These are phyloP conservation scores for Saccharomyces hybrid DNA, from an alignment of 1,139 yeast genomes.

Conservation along the genomic window DNA sequence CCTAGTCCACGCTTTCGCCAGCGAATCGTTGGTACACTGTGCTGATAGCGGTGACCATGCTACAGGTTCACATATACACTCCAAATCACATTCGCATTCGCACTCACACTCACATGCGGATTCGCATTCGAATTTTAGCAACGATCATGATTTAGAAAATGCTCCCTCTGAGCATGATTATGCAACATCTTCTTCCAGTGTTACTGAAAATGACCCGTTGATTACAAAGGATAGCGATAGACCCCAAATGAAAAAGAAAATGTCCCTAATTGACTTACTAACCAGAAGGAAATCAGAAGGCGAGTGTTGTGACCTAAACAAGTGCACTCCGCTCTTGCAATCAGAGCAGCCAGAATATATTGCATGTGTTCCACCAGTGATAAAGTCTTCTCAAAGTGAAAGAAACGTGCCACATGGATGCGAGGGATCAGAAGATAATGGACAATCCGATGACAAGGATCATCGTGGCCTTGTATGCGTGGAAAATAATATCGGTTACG, in stretches of 20 bases:
- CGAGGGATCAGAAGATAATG: background rate
- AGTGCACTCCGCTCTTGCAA: slow-evolving; percentile 6
- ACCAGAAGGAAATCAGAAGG: slow-evolving; percentile 5
- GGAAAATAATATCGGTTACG: slow-evolving; percentile 32
- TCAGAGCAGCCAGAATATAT: background rate
- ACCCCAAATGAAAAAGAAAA: background rate
- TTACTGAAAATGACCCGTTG: background rate
- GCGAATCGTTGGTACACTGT: slow-evolving; percentile 82
- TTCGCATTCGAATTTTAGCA: slow-evolving; percentile 12
- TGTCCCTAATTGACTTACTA: slow-evolving; percentile 6
- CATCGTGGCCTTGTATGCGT: slow-evolving; percentile 23
- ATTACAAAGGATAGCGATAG: background rate
- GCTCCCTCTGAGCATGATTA: background rate
- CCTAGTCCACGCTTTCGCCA: slow-evolving; percentile 62
- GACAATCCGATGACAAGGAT: background rate
- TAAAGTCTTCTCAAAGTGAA: background rate
- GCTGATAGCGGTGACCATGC: slow-evolving; percentile 44
- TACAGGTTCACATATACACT: slow-evolving; percentile 1
- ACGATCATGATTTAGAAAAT: slow-evolving; percentile 8
- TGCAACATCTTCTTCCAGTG: background rate
- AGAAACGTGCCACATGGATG: background rate
- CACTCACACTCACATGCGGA: slow-evolving; percentile 15
- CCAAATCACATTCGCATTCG: slow-evolving; percentile 8
- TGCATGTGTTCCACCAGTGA: background rate
- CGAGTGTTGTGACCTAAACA: slow-evolving; percentile 4